Evolutionary conservation across 108 stramenopile genomes (phyloP).

Genomic region (Cyclotella sp.): DNA sequence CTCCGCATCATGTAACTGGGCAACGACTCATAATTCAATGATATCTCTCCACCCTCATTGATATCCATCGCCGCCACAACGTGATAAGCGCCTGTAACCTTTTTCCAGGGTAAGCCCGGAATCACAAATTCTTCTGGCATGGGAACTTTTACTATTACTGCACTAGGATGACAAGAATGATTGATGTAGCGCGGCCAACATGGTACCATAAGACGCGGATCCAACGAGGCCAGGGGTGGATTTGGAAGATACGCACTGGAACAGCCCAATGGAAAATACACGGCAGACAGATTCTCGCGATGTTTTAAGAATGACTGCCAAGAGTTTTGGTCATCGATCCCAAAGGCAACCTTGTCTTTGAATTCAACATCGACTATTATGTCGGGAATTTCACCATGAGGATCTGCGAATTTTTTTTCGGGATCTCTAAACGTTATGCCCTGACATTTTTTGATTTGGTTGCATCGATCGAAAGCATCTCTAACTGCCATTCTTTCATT

Average conservation of each 20-base stretch:
- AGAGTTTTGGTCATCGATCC: background rate
- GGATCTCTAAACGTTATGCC: background rate
- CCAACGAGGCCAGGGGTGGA: background rate
- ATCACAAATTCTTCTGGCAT: background rate
- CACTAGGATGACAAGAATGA: background rate
- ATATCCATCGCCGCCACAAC: background rate
- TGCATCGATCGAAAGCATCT: background rate
- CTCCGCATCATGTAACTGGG: background rate
- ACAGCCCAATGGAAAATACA: slow-evolving; percentile 5
- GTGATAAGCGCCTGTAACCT: background rate
- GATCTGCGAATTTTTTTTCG: background rate
- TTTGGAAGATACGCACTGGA: background rate
- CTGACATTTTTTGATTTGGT: background rate
- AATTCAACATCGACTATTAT: background rate
- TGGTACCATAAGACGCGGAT: background rate
- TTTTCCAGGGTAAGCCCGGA: background rate
- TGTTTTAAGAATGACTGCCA: slow-evolving; percentile 2
- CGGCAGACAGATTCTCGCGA: background rate
- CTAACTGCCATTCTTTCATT: background rate
- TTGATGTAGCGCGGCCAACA: slow-evolving; percentile 10
- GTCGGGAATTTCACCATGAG: background rate
- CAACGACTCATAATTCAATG: background rate
- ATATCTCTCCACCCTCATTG: background rate
- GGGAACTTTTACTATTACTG: background rate
- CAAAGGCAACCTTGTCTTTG: background rate